Evolutionary conservation across 1,284 basidiomycete species (phyloP), one percentile per base, ranked within the genome.

Genomic region (Xanthoconium separans): DNA sequence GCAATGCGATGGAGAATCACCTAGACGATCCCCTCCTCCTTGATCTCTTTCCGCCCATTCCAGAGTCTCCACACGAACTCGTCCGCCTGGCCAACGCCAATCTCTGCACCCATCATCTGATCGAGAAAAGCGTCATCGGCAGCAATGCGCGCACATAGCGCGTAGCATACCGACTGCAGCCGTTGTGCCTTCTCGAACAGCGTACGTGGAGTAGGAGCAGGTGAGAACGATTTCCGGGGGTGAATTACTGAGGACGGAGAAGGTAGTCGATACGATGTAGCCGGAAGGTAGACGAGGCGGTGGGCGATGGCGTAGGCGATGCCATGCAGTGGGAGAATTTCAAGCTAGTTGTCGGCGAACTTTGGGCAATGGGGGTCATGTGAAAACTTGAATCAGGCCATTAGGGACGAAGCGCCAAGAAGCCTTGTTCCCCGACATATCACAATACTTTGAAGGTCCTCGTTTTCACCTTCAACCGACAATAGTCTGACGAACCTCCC

Each of bases 141-240:
- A 6, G 96, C 90, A 47, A 98, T n/a, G n/a, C n/a, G n/a, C n/a
- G n/a, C n/a, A n/a, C n/a, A n/a, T n/a, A n/a, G n/a, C n/a, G n/a
- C n/a, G 71, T 98, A 97, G 72, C 95, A 98, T 0, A 82, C 71
- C 0, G 78, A 77, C 69, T 98, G 95, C 4, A 98, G 70, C 22
- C 71, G 67, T 54, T 81, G 73, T 0, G 91, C 93, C n/a, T 80
- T 77, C 2, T 82, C 64, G 66, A 95, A 98, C 12, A 92, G 76
- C 2, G 67, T 50, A 16, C 87, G 79, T 0, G 96, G 95, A 60
- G 98, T 86, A 0, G 95, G 93, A 0, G 93, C 85, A 1, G 95
- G 95, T 59, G 96, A 80, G 47, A 98, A 79, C 1, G 93, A 83
- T 63, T 96, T 76, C 0, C 96, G 95, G 1, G 94, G 95, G 66